Evolutionary conservation across 805 yeast genomes (phyloP).

Genomic region (Candida stauntonica): DNA sequence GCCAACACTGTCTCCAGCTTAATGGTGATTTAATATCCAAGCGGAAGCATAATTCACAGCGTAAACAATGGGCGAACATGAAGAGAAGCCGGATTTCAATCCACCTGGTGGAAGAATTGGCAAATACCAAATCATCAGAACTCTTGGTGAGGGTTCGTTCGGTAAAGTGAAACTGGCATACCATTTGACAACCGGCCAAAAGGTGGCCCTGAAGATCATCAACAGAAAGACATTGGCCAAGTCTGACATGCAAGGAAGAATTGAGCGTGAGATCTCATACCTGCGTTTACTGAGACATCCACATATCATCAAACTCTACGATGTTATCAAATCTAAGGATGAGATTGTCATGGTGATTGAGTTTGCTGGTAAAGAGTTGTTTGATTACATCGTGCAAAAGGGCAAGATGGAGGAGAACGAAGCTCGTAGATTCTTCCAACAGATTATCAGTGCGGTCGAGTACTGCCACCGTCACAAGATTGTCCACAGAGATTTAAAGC

Average conservation of each 20-base stretch:
- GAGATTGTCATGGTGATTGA: constrained; percentile 97
- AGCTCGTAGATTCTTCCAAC: constrained; percentile 92
- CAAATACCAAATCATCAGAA: constrained; percentile 86
- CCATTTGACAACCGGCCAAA: constrained; percentile 85
- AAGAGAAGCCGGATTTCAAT: constrained; percentile 24
- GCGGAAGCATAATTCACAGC: not conserved
- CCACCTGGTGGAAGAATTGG: constrained; percentile 59
- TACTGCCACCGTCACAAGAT: constrained; percentile 95
- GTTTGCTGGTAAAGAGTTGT: constrained; percentile 93
- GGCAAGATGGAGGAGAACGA: constrained; percentile 91
- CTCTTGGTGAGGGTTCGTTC: constrained; percentile 93
- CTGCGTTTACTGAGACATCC: constrained; percentile 87
- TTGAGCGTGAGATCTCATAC: constrained; percentile 91
- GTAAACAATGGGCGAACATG: constrained; percentile 21
- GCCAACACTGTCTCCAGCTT: too few relatives aligned
- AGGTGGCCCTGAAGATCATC: constrained; percentile 90
- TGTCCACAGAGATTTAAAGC: constrained; percentile 94
- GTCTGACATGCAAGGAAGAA: constrained; percentile 94
- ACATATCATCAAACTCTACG: constrained; percentile 91
- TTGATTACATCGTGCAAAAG: constrained; percentile 91
- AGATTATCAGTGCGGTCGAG: constrained; percentile 93
- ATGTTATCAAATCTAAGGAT: constrained; percentile 90
- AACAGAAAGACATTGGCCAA: constrained; percentile 89
- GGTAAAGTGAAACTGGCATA: constrained; percentile 93
- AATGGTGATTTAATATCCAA: too few relatives aligned